Evolutionary conservation across 73 alveolate genomes (phyloP), one percentile per base, ranked within the genome.

Genomic region (Tetrahymena borealis): DNA sequence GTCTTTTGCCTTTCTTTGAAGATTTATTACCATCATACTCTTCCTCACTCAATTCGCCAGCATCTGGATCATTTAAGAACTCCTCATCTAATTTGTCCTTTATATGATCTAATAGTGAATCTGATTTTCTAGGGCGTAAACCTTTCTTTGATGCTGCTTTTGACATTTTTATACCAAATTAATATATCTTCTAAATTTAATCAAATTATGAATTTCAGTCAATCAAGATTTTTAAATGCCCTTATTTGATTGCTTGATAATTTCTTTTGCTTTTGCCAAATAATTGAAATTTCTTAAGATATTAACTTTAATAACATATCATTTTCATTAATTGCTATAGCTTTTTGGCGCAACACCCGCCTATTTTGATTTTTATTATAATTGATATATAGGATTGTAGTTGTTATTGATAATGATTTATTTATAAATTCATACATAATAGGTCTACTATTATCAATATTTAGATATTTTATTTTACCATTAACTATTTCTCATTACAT

Each of bases 311-410:
- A 60, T 60, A 13, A 15, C 3, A 60, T 18, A 9, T 35, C 28
- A 24, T 60, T 35, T 60, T 60, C 85, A 60, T 60, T n/a, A n/a
- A n/a, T n/a, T n/a, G n/a, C n/a, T n/a, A 15, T n/a, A 24, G 28
- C 85, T 24, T 24, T 60, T 60, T 60, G 85, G 85, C 85, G 85
- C 85, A 60, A 60, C 85, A 60, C 85, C 85, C 85, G 85, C 85
- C 85, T 60, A 60, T 60, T 60, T 60, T 60, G 85, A 60, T 60
- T 60, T 60, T 60, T n/a, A n/a, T n/a, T n/a, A n/a, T n/a, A 20
- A 32, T 60, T 9, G 85, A 60, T 60, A 60, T n/a, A n/a, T n/a
- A n/a, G n/a, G n/a, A n/a, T n/a, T n/a, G n/a, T n/a, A n/a, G n/a
- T n/a, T n/a, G n/a, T n/a, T n/a, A n/a, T n/a, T n/a, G n/a, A n/a